A percentile compares a stretch with the other conserved stretches of the same genome.
Evolutionary conservation across 768 basidiomycete species (phyloP).

Genomic region (Trametes maxima): DNA sequence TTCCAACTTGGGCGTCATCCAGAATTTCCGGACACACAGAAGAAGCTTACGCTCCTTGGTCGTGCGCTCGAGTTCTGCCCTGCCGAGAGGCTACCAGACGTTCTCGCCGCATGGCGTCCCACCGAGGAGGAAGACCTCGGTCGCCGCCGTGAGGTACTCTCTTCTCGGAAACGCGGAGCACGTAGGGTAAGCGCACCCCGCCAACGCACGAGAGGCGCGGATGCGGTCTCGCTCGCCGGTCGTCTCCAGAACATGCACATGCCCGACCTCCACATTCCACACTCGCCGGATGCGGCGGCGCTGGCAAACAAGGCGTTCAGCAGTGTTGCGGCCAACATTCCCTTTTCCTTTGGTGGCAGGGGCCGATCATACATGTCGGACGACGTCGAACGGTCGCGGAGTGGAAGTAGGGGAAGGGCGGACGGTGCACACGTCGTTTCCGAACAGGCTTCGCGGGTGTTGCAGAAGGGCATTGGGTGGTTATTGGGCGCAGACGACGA

Average conservation of each 20-base stretch:
- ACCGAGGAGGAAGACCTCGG: conserved; percentile 68
- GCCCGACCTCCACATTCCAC: conserved; percentile 69
- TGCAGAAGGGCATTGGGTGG: conserved; percentile 96
- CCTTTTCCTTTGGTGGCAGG: conserved; percentile 55
- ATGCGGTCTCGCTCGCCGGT: conserved; percentile 50
- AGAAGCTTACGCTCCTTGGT: conserved; percentile 73
- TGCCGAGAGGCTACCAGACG: conserved; percentile 70
- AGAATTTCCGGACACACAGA: conserved; percentile 68
- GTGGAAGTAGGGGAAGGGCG: conserved; percentile 31
- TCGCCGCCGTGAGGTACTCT: conserved; percentile 47
- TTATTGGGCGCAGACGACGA: conserved; percentile 83
- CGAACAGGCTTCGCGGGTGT: conserved; percentile 71
- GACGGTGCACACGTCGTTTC: conserved; percentile 62
- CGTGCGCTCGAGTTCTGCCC: conserved; percentile 88
- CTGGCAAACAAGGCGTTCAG: conserved; percentile 79
- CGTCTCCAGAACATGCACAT: conserved; percentile 69
- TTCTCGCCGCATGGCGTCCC: conserved; percentile 78
- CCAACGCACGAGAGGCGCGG: conserved; percentile 20
- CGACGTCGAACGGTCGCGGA: conserved; percentile 44
- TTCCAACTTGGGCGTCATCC: conserved; percentile 85
- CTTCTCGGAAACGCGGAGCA: conserved; percentile 28
- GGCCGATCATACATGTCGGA: conserved; percentile 32
- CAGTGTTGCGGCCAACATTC: conserved; percentile 74
- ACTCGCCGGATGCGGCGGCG: conserved; percentile 78
- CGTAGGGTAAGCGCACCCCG: conserved; percentile 3